Conservation (phyloP, 306 rosid species). For the Prosopis cineraria region DNA sequence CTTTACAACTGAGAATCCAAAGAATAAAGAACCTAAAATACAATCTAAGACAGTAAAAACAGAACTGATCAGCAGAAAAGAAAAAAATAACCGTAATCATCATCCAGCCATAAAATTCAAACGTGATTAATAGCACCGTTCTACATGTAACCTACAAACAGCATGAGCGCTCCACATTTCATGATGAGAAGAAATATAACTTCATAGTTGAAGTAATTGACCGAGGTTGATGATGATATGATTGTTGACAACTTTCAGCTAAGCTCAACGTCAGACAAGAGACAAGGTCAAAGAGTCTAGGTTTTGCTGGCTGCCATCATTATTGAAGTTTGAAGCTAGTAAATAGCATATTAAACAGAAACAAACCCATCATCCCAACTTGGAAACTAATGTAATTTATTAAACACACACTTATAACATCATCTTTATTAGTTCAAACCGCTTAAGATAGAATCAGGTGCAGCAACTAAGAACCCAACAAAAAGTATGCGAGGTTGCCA, state of each 20-base stretch:
- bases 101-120: constrained; percentile 25
- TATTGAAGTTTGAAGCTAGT: background rate
- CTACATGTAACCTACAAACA: constrained; percentile 1
- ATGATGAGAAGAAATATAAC: constrained; percentile 4
- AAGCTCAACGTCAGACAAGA: background rate
- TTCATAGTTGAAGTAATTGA: background rate
- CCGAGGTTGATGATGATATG: background rate
- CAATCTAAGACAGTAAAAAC: background rate
- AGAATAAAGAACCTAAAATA: background rate
- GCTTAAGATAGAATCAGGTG: constrained; percentile 31
- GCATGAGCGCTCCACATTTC: background rate
- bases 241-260: background rate
- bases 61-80: background rate
- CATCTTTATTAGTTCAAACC: constrained; percentile 23
- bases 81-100: background rate
- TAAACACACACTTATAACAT: constrained; percentile 18
- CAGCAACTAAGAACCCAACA: constrained; percentile 48
- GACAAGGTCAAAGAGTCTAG: background rate
- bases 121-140: background rate
- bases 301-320: background rate
- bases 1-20: background rate
- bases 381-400: constrained; percentile 29
- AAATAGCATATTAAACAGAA: background rate
- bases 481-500: constrained; percentile 40
- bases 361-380: constrained; percentile 17